Evolutionary conservation across 139 green algal species (phyloP), one percentile per base, ranked within the genome.

Genomic region (Desmodesmus armatus): DNA sequence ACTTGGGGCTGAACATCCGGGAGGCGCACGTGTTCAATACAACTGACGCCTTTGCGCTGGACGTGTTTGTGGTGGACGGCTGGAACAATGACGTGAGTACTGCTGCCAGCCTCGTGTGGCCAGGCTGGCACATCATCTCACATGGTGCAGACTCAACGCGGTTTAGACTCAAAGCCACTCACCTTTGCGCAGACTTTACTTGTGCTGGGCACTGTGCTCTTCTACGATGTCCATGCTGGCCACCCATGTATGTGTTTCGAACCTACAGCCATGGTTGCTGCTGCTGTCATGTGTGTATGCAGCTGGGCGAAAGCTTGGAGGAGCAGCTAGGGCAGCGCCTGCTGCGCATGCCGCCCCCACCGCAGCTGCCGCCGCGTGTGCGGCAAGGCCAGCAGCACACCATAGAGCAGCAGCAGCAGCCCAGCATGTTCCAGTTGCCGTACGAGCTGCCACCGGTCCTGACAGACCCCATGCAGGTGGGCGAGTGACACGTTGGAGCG

Each of bases 21-120:
- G 97, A 99, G 87, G 97, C 97, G 17, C 97, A 99, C 85, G 97
- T 96, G 0, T 99, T 99, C 93, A 99, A 98, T 91, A 99, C 97
- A 21, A 92, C 87, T 39, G 97, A 99, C 77, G 85, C 91, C 21
- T 99, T 97, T 84, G 95, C 93, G 0, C 85, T 99, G 72, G 97
- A 99, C 87, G 96, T 99, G 29, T 99, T 99, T 91, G 95, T 99
- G 9, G 95, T 98, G 27, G 96, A 98, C 78, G 93, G 94, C 47
- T 98, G 95, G 94, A 86, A 74, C 29, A 76, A 11, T 21, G 80
- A 86, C 55, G 80, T 86, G 69, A 47, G 67, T 49, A 51, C n/a
- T n/a, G n/a, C n/a, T n/a, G n/a, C n/a, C n/a, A n/a, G n/a, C n/a
- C n/a, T n/a, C n/a, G n/a, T n/a, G n/a, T n/a, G n/a, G n/a, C n/a